Evolutionary conservation across 2,329 filamentous ascomycete genomes (phyloP), one percentile per base, ranked within the genome.

Genomic region (Didymella sp.): DNA sequence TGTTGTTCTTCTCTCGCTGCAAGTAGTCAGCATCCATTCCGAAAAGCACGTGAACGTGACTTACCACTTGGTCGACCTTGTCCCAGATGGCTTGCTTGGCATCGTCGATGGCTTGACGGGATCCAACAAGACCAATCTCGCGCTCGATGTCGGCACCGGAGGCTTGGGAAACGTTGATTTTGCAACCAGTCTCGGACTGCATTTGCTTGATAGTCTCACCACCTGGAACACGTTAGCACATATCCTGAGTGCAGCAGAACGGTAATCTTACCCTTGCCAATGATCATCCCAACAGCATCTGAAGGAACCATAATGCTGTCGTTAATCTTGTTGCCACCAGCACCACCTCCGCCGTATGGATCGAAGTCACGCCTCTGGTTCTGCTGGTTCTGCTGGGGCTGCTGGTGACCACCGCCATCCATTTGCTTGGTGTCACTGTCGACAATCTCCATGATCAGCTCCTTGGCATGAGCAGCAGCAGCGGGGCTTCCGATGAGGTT

Each of bases 161-260:
- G 7, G 91, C 88, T 69, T 91, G 90, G 28, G 91, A 90, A 24
- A 96, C 92, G 69, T 96, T 96, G 81, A 96, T 96, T 80, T 96
- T 96, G 84, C 93, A 96, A 42, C 91, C 90, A 5, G 91, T 95
- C 28, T 81, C 84, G 71, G 87, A 89, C 76, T 96, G 92, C 89
- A 96, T 96, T 66, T 96, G 91, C 63, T 93, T 92, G 73, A 96
- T 96, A 0, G 92, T 96, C 79, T 96, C 92, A 63, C 92, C 92
- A 54, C 91, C 84, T 82, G 49, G 7, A 51, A 31, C 22, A 28
- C 40, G 58, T 68, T 64, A 75, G 61, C 66, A 49, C 15, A 6
- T 11, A 3, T n/a, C 38, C 22, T 31, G 17, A 33, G 19, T 27
- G 27, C 3, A 56, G 2, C 5, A 25, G 8, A 24, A 28, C 9